A percentile compares a stretch with the other conserved stretches of the same genome.
Conservation (phyloP, 2,329 filamentous ascomycete species). For the Botryosphaeria dothidea region DNA sequence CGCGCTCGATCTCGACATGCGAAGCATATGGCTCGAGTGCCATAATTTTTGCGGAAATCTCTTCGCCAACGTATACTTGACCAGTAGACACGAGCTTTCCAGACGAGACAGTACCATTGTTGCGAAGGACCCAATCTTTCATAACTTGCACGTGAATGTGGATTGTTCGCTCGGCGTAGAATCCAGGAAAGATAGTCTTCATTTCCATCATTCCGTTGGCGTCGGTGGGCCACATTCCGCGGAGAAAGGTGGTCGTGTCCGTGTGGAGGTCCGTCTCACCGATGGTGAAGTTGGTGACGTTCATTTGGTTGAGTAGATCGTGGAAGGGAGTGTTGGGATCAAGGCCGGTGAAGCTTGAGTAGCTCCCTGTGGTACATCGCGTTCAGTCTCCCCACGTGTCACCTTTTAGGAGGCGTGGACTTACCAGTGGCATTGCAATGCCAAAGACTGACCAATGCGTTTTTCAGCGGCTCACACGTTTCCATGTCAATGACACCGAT, state of each 20-base stretch:
- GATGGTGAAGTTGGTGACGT: conserved; percentile 25
- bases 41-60: conserved; percentile 32
- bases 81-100: conserved; percentile 24
- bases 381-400: too few species aligned
- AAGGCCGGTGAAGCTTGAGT: background rate
- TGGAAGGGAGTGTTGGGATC: conserved; percentile 13
- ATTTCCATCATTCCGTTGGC: conserved; percentile 16
- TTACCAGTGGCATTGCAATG: too few species aligned
- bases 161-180: background rate
- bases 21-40: conserved; percentile 34
- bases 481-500: too few species aligned
- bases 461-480: too few species aligned
- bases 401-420: too few species aligned
- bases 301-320: conserved; percentile 31
- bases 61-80: conserved; percentile 36
- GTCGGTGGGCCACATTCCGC: conserved; percentile 32
- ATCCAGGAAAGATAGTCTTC: background rate
- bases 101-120: background rate
- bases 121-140: background rate
- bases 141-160: background rate
- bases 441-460: too few species aligned
- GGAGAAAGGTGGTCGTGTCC: conserved; percentile 31
- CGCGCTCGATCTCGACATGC: conserved; percentile 39
- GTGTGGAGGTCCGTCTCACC: conserved; percentile 26
- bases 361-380: too few species aligned